Conservation (phyloP, 352 stramenopile species). For the Phytophthora pseudosyringae region DNA sequence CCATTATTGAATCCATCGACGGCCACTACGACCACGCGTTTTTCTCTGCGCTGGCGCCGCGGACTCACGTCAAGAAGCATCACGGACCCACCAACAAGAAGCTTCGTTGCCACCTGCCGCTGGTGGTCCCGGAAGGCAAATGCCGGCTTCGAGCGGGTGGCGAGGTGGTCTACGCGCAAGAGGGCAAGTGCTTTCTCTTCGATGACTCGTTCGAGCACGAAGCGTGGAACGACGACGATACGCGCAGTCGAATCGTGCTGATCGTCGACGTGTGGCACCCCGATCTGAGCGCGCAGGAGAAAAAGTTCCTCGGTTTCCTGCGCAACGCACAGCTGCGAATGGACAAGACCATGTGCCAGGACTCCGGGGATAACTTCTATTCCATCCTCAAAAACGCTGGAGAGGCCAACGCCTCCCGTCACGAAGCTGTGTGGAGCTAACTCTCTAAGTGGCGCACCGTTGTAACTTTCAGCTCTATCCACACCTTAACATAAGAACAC, state of each 20-base stretch:
- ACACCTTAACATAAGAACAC: conserved; percentile 21
- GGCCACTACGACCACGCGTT: conserved; percentile 86
- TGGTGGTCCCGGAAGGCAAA: conserved; percentile 73
- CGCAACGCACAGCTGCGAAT: conserved; percentile 72
- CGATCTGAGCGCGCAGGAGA: conserved; percentile 89
- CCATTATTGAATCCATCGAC: conserved; percentile 65
- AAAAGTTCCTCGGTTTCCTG: conserved; percentile 86
- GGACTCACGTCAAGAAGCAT: conserved; percentile 83
- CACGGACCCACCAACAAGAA: conserved; percentile 94
- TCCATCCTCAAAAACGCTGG: conserved; percentile 68
- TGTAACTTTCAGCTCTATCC: conserved; percentile 15
- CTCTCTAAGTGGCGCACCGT: conserved; percentile 1
- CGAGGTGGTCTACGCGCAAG: conserved; percentile 68
- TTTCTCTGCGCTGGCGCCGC: conserved; percentile 85
- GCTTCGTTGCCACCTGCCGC: conserved; percentile 84
- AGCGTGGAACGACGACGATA: conserved; percentile 95
- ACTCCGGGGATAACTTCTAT: conserved; percentile 70
- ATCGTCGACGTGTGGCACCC: conserved; percentile 97
- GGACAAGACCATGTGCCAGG: conserved; percentile 56
- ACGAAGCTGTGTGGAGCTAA: conserved; percentile 63
- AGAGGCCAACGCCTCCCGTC: conserved; percentile 37
- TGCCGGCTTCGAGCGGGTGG: conserved; percentile 79
- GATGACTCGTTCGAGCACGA: conserved; percentile 99
- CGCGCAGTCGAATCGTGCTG: conserved; percentile 88
- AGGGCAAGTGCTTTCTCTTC: conserved; percentile 96